phyloP scores from a whole-genome alignment of 1,139 yeast species.

The Blastobotrys persicus region DNA sequence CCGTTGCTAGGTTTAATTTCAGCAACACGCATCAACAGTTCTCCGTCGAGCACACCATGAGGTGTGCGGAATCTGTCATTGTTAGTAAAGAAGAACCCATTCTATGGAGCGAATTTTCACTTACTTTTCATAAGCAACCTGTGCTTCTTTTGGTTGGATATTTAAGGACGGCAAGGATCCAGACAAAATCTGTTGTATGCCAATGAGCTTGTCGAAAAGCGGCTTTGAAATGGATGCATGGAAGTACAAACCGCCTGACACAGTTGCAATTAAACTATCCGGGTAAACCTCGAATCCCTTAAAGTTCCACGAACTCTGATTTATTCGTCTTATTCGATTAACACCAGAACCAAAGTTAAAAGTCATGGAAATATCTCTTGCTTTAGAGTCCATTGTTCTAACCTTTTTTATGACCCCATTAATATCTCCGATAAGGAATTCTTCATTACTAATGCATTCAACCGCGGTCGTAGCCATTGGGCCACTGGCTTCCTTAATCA shows the following conservation, averaged over 20 bases:
- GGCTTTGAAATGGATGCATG: neutral
- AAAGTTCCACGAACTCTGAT: neutral
- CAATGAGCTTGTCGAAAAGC: conserved; percentile 1
- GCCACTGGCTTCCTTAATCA: neutral
- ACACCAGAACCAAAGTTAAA: conserved; percentile 3
- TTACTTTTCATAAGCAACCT: conserved; percentile 1
- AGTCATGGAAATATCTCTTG: neutral
- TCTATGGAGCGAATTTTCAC: neutral
- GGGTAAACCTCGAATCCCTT: conserved; percentile 4
- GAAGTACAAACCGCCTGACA: conserved; percentile 1
- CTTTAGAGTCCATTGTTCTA: neutral
- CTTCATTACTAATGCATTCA: neutral
- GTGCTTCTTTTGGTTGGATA: neutral
- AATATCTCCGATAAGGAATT: neutral
- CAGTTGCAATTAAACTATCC: conserved; percentile 1
- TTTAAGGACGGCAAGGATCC: neutral
- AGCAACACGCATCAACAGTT: neutral
- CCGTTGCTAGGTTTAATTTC: neutral
- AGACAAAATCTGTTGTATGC: neutral
- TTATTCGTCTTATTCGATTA: neutral
- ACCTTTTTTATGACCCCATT: neutral
- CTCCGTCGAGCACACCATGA: conserved; percentile 6
- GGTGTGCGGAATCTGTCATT: conserved; percentile 1
- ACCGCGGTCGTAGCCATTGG: neutral
- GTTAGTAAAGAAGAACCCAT: neutral